Percentiles rank a stretch among this genome's conserved stretches.
Conservation (phyloP, 1,139 yeast genomes). For the Wickerhamiella pararugosa region DNA sequence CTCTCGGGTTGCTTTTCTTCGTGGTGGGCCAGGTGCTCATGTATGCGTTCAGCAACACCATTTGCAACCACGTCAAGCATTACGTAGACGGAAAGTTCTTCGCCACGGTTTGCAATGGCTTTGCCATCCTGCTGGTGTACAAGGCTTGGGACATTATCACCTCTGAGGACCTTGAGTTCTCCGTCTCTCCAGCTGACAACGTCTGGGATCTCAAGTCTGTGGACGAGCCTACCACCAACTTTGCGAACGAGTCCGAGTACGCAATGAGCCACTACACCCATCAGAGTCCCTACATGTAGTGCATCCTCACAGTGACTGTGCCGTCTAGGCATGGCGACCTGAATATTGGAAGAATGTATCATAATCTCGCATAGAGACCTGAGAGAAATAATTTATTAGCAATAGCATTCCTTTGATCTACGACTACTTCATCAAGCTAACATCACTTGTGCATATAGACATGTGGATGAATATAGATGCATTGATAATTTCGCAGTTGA, state of each 20-base stretch:
- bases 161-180: constrained; percentile 87
- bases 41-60: constrained; percentile 47
- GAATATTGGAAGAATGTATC: too few species aligned
- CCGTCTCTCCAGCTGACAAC: constrained; percentile 43
- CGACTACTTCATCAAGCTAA: too few species aligned
- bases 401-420: too few species aligned
- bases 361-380: background rate
- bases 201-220: constrained; percentile 33
- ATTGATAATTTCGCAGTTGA: too few species aligned
- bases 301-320: background rate
- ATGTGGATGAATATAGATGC: too few species aligned
- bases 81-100: constrained; percentile 84
- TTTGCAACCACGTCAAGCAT: constrained; percentile 64
- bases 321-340: too few species aligned
- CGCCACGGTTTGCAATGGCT: constrained; percentile 64
- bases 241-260: constrained; percentile 11
- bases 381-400: too few species aligned
- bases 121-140: constrained; percentile 85
- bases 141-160: constrained; percentile 96
- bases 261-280: constrained; percentile 16
- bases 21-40: constrained; percentile 63
- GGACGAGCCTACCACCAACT: constrained; percentile 22
- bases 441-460: too few species aligned
- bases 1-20: constrained; percentile 57
- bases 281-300: background rate